Percentiles rank a stretch among this genome's conserved stretches.
Conservation (phyloP, 345 rosid genomes). For the Heritiera fomes region DNA sequence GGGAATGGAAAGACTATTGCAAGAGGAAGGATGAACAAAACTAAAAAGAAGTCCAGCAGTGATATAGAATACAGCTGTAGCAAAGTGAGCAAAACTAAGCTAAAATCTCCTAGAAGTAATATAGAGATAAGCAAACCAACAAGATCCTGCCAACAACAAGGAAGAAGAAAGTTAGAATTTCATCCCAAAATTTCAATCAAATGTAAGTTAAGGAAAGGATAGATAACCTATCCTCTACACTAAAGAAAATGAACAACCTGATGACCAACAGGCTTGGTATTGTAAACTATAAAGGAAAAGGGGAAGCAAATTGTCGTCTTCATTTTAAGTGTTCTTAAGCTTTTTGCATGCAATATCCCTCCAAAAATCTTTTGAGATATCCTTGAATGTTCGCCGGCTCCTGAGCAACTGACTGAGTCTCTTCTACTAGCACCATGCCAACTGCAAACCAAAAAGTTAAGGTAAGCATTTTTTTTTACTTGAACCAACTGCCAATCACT, state of each 20-base stretch:
- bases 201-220: constrained; percentile 8
- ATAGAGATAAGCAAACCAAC: constrained; percentile 84
- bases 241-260: constrained; percentile 54
- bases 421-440: constrained; percentile 33
- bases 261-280: constrained; percentile 85
- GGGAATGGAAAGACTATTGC: constrained; percentile 82
- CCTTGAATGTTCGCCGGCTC: constrained; percentile 35
- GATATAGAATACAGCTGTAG: constrained; percentile 93
- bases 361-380: constrained; percentile 30
- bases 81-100: constrained; percentile 82
- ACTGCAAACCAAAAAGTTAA: constrained; percentile 31
- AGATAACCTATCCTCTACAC: too few species aligned
- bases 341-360: constrained; percentile 68
- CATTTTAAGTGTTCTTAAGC: constrained; percentile 60
- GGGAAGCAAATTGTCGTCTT: constrained; percentile 54
- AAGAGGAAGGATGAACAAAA: constrained; percentile 72
- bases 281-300: constrained; percentile 57
- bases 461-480: background rate
- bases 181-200: constrained; percentile 5
- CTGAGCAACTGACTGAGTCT: constrained; percentile 26
- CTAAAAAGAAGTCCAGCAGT: constrained; percentile 59
- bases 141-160: constrained; percentile 61
- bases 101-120: constrained; percentile 73
- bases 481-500: constrained; percentile 10
- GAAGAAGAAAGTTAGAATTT: constrained; percentile 7